phyloP scores from a whole-genome alignment of 2,329 filamentous ascomycete species.

The Coleophoma cylindrospora region DNA sequence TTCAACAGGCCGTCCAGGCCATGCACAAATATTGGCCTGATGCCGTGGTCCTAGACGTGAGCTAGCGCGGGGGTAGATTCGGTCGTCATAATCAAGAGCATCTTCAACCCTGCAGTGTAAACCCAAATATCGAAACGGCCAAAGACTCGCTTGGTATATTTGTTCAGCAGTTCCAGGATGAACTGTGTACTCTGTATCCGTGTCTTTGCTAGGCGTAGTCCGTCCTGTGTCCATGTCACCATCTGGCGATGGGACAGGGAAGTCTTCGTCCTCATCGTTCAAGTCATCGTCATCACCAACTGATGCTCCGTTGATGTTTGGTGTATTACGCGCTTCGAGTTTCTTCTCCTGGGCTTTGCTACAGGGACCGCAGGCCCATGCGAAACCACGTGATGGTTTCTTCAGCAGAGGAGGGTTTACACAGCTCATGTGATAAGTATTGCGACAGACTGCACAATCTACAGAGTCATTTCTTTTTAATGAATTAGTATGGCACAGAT shows the following conservation, averaged over 20 bases:
- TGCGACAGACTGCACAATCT: conserved; percentile 89
- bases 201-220: conserved; percentile 56
- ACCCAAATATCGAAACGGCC: conserved; percentile 93
- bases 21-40: conserved; percentile 79
- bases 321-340: conserved; percentile 83
- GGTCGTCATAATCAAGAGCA: conserved; percentile 92
- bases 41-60: conserved; percentile 88
- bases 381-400: conserved; percentile 95
- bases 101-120: conserved; percentile 95
- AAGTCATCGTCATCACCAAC: conserved; percentile 61
- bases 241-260: conserved; percentile 45
- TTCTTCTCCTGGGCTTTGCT: conserved; percentile 93
- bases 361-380: conserved; percentile 95
- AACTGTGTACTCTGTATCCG: conserved; percentile 50
- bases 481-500: no score
- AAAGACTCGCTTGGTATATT: conserved; percentile 86
- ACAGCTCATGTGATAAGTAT: conserved; percentile 98
- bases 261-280: conserved; percentile 67
- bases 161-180: conserved; percentile 73
- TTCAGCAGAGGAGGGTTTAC: conserved; percentile 88
- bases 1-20: conserved; percentile 83
- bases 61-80: conserved; percentile 93
- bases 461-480: conserved; percentile 79
- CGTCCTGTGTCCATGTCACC: conserved; percentile 50
- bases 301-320: conserved; percentile 62